Evolutionary conservation across 345 rosid species (phyloP).

Genomic region (Salix udensis): DNA sequence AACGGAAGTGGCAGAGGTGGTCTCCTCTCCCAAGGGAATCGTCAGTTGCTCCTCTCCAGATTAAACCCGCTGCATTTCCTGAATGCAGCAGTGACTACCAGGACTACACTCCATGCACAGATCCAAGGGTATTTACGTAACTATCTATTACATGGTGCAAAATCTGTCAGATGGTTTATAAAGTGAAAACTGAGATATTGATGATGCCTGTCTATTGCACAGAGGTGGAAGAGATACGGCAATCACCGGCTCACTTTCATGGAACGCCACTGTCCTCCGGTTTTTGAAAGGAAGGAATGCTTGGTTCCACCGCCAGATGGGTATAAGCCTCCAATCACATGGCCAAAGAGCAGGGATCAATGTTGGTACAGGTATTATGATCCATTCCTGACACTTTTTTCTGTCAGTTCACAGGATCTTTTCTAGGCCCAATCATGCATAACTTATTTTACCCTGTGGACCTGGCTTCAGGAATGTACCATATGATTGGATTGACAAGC

Average conservation of each 20-base stretch:
- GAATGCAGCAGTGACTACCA: slow-evolving; percentile 82
- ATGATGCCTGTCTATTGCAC: slow-evolving; percentile 22
- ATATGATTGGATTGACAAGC: slow-evolving; percentile 93
- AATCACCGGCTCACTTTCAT: slow-evolving; percentile 74
- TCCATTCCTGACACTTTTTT: not conserved
- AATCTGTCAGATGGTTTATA: not conserved
- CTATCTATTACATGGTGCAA: not conserved
- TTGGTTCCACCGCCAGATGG: slow-evolving; percentile 96
- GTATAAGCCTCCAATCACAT: slow-evolving; percentile 79
- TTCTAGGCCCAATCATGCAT: not conserved
- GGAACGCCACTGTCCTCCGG: slow-evolving; percentile 96
- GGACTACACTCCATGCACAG: slow-evolving; percentile 98
- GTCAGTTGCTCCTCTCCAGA: slow-evolving; percentile 43
- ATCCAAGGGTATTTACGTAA: slow-evolving; percentile 63
- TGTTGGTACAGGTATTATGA: slow-evolving; percentile 92
- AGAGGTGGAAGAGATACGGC: slow-evolving; percentile 97
- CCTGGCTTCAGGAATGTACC: slow-evolving; percentile 82
- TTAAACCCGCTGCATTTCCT: slow-evolving; percentile 53
- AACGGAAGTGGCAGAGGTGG: slow-evolving; percentile 35
- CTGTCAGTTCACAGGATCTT: not conserved
- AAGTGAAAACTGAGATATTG: not conserved
- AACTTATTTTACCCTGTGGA: slow-evolving; percentile 5
- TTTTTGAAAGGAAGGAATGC: slow-evolving; percentile 84
- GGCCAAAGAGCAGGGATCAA: slow-evolving; percentile 88
- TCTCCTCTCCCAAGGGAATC: slow-evolving; percentile 51